phyloP scores from a whole-genome alignment of 2,329 filamentous ascomycete genomes.

The Calonectria pauciramosa region DNA sequence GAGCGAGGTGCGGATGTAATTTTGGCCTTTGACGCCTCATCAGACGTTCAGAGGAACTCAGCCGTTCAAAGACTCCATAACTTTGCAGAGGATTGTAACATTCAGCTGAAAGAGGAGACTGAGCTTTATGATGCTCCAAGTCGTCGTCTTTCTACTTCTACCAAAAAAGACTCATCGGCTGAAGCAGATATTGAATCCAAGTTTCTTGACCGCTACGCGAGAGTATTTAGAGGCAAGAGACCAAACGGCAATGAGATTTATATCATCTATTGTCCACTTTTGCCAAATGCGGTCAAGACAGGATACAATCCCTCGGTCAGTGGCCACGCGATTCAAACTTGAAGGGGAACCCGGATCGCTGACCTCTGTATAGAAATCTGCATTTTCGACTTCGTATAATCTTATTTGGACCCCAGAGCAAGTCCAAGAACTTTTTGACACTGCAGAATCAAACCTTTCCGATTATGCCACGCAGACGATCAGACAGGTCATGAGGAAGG shows the following conservation, averaged over 20 bases:
- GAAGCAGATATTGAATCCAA: not conserved
- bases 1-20: slow-evolving; percentile 36
- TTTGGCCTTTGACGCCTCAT: slow-evolving; percentile 38
- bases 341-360: not conserved
- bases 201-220: slow-evolving; percentile 25
- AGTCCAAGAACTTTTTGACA: slow-evolving; percentile 26
- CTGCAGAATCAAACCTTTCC: slow-evolving; percentile 26
- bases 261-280: slow-evolving; percentile 37
- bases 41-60: slow-evolving; percentile 33
- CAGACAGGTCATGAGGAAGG: slow-evolving; percentile 22
- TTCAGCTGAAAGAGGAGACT: slow-evolving; percentile 24
- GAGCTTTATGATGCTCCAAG: not conserved
- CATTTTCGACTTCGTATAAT: slow-evolving; percentile 41
- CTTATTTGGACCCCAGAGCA: slow-evolving; percentile 41
- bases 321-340: not conserved
- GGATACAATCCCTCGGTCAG: slow-evolving; percentile 35
- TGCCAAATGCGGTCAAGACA: slow-evolving; percentile 26
- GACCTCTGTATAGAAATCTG: slow-evolving; percentile 23
- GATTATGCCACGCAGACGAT: slow-evolving; percentile 35
- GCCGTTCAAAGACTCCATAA: slow-evolving; percentile 36
- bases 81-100: slow-evolving; percentile 37
- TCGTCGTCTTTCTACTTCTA: fast-evolving
- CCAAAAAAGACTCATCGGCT: fast-evolving
- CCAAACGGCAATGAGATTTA: slow-evolving; percentile 27
- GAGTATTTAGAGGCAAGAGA: slow-evolving; percentile 31